Conservation (phyloP, 169 alveolate genomes). For the Plasmodium falciparum region DNA sequence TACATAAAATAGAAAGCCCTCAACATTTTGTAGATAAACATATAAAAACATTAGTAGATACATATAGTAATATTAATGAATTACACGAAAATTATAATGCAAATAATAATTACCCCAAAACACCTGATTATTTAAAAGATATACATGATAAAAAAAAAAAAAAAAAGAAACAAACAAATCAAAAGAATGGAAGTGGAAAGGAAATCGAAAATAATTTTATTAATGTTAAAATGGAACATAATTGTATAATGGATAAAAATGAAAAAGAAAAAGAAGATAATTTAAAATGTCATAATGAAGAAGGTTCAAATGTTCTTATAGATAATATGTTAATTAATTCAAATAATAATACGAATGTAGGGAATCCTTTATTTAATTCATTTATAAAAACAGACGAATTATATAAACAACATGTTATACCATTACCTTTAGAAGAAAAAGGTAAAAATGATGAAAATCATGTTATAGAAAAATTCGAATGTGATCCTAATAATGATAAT, state of each 20-base stretch:
- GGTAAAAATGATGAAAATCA: not conserved
- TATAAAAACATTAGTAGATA: constrained; percentile 42
- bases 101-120: constrained; percentile 38
- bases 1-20: constrained; percentile 61
- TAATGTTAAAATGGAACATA: no score
- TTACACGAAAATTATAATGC: constrained; percentile 28
- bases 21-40: constrained; percentile 61
- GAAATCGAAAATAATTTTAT: not conserved
- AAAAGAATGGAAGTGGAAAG: not conserved
- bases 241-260: no score
- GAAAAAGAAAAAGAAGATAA: no score
- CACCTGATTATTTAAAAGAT: constrained; percentile 47
- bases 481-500: not conserved
- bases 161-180: not conserved
- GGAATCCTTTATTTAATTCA: not conserved
- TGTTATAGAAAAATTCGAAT: not conserved
- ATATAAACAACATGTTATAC: no score
- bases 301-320: not conserved
- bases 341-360: not conserved
- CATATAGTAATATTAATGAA: constrained; percentile 39
- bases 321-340: not conserved
- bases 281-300: no score
- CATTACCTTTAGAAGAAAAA: not conserved
- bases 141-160: constrained; percentile 16
- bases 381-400: no score